Evolutionary conservation across 257 asterid species (phyloP).

Genomic region (Rauvolfia tetraphylla): DNA sequence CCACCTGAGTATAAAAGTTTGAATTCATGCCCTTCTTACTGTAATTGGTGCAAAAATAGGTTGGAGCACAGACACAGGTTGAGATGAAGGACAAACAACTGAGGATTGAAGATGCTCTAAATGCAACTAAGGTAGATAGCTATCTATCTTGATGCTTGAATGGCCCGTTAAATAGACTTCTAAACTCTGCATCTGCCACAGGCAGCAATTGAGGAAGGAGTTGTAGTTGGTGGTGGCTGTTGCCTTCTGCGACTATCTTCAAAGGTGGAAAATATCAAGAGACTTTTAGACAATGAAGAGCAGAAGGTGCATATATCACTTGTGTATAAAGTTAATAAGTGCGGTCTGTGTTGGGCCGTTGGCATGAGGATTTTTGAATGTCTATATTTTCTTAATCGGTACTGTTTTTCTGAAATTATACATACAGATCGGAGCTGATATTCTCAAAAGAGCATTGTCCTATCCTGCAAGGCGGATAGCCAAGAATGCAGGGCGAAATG

Average conservation of each 20-base stretch:
- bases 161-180: not conserved
- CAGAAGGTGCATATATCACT: conserved; percentile 44
- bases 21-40: not conserved
- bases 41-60: conserved; percentile 31
- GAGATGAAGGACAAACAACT: conserved; percentile 83
- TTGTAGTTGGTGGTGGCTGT: conserved; percentile 86
- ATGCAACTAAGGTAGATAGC: conserved; percentile 77
- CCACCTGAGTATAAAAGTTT: not conserved
- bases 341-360: not conserved
- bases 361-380: not conserved
- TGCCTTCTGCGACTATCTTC: conserved; percentile 72
- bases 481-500: conserved; percentile 75
- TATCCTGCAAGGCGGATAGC: conserved; percentile 86
- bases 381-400: not conserved
- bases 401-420: not conserved
- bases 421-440: conserved; percentile 82
- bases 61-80: conserved; percentile 81
- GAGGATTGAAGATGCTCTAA: conserved; percentile 81
- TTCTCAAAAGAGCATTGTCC: conserved; percentile 58
- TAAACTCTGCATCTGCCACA: conserved; percentile 12
- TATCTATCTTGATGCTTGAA: not conserved
- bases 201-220: conserved; percentile 94
- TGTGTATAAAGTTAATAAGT: not conserved
- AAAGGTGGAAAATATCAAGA: conserved; percentile 52
- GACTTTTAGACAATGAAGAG: conserved; percentile 64